Evolutionary conservation across 495 filamentous ascomycete species (phyloP), one percentile per base, ranked within the genome.

Genomic region (Daldinia loculata): DNA sequence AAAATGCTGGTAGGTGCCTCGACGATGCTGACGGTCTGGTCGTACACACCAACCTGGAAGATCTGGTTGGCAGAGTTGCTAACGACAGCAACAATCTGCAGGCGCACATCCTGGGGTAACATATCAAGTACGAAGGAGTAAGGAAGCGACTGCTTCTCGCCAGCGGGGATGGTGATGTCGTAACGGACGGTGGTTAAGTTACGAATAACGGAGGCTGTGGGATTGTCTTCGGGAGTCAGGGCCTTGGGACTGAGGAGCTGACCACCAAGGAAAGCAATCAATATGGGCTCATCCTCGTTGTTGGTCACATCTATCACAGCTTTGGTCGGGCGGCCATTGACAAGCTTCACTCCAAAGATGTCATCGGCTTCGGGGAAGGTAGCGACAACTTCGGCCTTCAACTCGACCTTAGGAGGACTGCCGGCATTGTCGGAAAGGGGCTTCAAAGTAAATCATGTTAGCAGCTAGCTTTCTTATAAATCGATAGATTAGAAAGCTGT

Each of bases 1-100:
- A 99, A 91, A 77, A 99, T 87, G 85, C 90, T 95, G 66, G 90
- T 93, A 67, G 97, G 94, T 2, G 93, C 89, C 82, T 99, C 95
- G 26, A 98, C 93, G 61, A 99, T 89, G 81, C 85, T 91, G 67
- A 97, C 93, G 34, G 92, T 91, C 77, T 91, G 91, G 79, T 97
- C 94, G 85, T 91, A 95, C 38, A 92, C 91, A 74, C 89, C 86
- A 29, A 97, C 78, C 61, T 92, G 92, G 81, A 91, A 92, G 75
- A 92, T 83, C 27, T 84, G 81, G 56, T 88, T 88, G 73, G 91
- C 87, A 30, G 74, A 76, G 75, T 92, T 88, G 72, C 84, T 87
- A 52, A 98, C 82, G 53, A 97, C 89, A 41, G 89, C 91, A 26
- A 82, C 56, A 59, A 99, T 83, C 75, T 89, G 90, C 36, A 99